These are phyloP conservation scores for Aureobasidium melanogenum DNA, from an alignment of 2,329 filamentous ascomycete genomes.

Conservation along the genomic window DNA sequence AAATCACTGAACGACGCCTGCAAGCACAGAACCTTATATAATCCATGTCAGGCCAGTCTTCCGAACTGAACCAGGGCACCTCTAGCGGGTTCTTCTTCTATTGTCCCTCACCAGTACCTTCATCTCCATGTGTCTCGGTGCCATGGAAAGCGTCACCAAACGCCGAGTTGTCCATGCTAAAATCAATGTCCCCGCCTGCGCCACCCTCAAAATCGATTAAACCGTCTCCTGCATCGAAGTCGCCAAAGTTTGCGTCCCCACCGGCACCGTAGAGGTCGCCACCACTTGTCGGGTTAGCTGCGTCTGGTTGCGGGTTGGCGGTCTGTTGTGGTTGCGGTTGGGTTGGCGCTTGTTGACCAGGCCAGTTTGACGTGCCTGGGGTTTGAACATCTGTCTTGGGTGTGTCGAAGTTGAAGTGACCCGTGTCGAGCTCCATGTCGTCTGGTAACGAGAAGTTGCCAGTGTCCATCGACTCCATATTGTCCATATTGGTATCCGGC, in stretches of 20 bases:
- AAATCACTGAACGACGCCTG: no score
- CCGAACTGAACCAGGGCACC: background rate
- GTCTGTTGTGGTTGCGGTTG: constrained; percentile 9
- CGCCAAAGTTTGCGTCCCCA: constrained; percentile 40
- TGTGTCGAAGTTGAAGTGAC: constrained; percentile 10
- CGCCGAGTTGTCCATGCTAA: constrained; percentile 69
- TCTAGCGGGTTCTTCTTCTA: background rate
- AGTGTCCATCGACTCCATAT: constrained; percentile 14
- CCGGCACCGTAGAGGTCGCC: constrained; percentile 35
- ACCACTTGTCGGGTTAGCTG: constrained; percentile 10
- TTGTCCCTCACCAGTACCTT: constrained; percentile 13
- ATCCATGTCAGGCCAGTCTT: no score
- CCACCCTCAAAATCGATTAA: constrained; percentile 30
- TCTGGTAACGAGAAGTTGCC: constrained; percentile 14
- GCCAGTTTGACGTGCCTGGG: background rate
- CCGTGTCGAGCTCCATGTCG: constrained; percentile 15
- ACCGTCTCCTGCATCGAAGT: constrained; percentile 44
- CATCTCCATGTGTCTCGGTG: constrained; percentile 28
- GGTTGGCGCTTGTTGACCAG: background rate
- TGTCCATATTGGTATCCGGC: constrained; percentile 11
- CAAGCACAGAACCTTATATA: no score
- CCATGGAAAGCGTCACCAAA: constrained; percentile 76
- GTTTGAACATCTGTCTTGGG: constrained; percentile 5
- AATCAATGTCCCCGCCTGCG: constrained; percentile 48
- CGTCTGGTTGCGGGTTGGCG: constrained; percentile 3